Evolutionary conservation across 2,329 filamentous ascomycete species (phyloP), one percentile per base, ranked within the genome.

Genomic region (Nectriaceae sp.): DNA sequence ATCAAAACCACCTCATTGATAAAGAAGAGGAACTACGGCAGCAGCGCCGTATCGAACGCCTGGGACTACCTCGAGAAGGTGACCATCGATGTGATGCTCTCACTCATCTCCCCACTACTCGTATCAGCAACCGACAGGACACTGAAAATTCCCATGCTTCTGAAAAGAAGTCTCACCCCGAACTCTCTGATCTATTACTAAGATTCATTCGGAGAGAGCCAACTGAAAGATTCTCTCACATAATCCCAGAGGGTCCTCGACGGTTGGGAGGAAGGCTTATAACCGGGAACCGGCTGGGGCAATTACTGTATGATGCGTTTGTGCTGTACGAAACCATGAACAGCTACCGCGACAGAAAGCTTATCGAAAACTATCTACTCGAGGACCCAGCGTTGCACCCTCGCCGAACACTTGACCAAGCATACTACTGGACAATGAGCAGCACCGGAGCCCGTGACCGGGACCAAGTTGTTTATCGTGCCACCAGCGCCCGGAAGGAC

Each of bases 361-460:
- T 45, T 11, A 45, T 45, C 15, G 42, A 45, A n/a, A 45, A 22
- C 35, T 45, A 45, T 35, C 42, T 45, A 20, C 21, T 45, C 13
- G 42, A 21, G 11, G 21, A 22, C 4, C 42, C 42, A 6, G 31
- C 42, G 5, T 22, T 45, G 21, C 42, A 45, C 20, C 42, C 42
- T 5, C 42, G 42, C 5, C 13, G 42, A 10, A 45, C 42, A 11
- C 21, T 45, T 11, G 42, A 45, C 16, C 42, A 45, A 22, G 26
- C 42, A 4, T 37, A 45, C 21, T 45, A 38, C 21, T 45, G 42
- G 42, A 39, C 42, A 4, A 15, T 45, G 21, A 20, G 35, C 15
- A 45, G 39, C 16, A 45, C 42, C 11, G 38, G 38, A 22, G 33
- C 35, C n/a, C 33, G 42, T 16, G 42, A 45, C 19, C 42, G 42